These are phyloP conservation scores for Yarrowia sp. DNA, from an alignment of 805 yeast genomes.

Conservation along the genomic window DNA sequence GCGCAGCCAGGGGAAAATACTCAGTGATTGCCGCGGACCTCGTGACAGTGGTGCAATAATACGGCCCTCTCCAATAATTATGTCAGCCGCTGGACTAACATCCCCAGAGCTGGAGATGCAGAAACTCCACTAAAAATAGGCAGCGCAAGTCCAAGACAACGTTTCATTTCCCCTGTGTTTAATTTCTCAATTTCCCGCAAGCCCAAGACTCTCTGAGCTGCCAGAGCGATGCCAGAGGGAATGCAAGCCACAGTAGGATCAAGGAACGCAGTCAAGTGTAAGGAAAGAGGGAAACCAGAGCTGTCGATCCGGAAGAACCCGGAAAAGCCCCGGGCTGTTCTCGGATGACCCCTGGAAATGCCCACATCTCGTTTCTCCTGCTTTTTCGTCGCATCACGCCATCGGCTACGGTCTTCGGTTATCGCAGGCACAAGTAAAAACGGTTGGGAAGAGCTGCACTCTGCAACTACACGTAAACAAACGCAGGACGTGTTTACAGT, in stretches of 20 bases:
- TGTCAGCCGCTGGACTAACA: background rate
- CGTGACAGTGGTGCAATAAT: no score
- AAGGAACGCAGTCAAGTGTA: no score
- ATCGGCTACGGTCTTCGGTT: no score
- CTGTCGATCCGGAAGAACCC: no score
- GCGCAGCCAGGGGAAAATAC: no score
- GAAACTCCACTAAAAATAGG: background rate
- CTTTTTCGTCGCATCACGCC: no score
- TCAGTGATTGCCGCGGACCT: no score
- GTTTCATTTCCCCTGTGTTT: conserved; percentile 8
- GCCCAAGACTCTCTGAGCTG: background rate
- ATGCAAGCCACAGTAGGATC: background rate
- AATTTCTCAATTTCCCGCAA: background rate
- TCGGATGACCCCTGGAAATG: background rate
- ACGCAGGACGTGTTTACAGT: conserved; percentile 19
- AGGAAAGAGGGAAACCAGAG: no score
- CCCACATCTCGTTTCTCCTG: background rate
- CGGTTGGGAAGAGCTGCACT: conserved; percentile 9
- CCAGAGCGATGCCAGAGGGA: background rate
- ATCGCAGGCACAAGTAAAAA: background rate
- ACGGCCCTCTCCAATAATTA: background rate
- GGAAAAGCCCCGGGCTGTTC: no score
- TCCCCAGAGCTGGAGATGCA: background rate
- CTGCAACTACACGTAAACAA: conserved; percentile 6
- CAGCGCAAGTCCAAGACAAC: no score